phyloP scores from a whole-genome alignment of 176 grass and related monocot genomes.

The Aegilops speltoides region DNA sequence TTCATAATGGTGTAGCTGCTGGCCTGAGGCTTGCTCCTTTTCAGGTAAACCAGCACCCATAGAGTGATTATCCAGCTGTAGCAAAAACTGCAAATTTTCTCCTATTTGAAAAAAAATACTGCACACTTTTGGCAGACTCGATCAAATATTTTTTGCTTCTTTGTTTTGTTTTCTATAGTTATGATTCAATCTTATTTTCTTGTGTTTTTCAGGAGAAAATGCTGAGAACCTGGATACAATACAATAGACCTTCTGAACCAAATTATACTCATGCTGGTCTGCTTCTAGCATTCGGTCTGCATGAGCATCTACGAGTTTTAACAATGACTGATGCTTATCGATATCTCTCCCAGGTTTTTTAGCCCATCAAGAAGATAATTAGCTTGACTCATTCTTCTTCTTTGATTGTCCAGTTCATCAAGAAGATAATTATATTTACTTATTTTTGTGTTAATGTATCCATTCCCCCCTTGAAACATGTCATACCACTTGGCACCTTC shows the following conservation, averaged over 20 bases:
- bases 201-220: conserved; percentile 80
- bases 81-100: not conserved
- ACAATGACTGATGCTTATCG: conserved; percentile 81
- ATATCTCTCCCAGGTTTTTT: conserved; percentile 84
- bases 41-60: conserved; percentile 51
- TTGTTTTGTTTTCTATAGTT: conserved; percentile 24
- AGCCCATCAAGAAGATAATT: not conserved
- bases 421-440: not conserved
- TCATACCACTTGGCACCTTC: not conserved
- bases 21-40: conserved; percentile 92
- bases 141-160: not conserved
- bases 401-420: not conserved
- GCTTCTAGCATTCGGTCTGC: conserved; percentile 93
- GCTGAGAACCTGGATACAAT: conserved; percentile 95
- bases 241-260: conserved; percentile 90
- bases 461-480: not conserved
- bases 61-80: not conserved
- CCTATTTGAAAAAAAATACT: not conserved
- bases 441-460: not conserved
- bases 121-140: conserved; percentile 9
- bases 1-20: conserved; percentile 98
- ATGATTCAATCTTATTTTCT: conserved; percentile 20
- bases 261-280: conserved; percentile 93
- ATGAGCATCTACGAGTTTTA: conserved; percentile 79
- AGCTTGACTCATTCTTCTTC: conserved; percentile 17